phyloP scores from a whole-genome alignment of 208 protist genomes.

The Leishmania mexicana region DNA sequence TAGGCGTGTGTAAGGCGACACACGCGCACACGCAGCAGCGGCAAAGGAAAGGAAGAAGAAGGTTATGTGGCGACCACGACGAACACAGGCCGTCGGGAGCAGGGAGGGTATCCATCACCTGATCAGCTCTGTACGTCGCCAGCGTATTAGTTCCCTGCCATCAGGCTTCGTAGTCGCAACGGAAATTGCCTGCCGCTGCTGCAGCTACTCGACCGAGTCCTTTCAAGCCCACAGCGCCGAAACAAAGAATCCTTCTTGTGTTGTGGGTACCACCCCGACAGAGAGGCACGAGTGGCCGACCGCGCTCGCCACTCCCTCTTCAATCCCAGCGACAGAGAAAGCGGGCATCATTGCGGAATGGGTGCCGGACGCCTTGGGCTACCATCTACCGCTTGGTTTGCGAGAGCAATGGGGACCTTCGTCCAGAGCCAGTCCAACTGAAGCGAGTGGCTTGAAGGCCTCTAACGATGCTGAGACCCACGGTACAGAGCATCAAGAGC shows the following conservation, averaged over 20 bases:
- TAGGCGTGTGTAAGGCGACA: not conserved
- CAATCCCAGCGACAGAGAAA: not conserved
- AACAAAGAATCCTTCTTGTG: too few relatives aligned
- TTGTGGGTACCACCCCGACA: not conserved
- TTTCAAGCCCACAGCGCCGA: not conserved
- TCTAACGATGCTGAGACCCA: not conserved
- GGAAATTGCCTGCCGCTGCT: not conserved
- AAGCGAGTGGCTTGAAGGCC: not conserved
- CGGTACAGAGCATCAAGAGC: not conserved
- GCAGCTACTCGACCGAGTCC: not conserved
- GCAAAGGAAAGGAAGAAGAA: not conserved
- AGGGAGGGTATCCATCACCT: not conserved
- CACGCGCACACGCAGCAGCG: not conserved
- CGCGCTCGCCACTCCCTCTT: not conserved
- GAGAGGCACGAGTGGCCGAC: not conserved
- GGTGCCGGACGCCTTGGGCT: constrained; percentile 36
- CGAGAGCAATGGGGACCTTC: not conserved
- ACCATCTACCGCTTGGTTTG: constrained; percentile 21
- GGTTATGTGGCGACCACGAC: not conserved
- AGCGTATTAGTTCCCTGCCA: not conserved
- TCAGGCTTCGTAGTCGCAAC: not conserved
- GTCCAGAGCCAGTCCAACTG: not conserved
- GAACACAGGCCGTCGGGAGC: not conserved
- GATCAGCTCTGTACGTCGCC: not conserved
- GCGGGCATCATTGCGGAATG: constrained; percentile 31